These are phyloP conservation scores for Cyclotella kingstonii DNA, from an alignment of 108 stramenopile species.

Conservation along the genomic window DNA sequence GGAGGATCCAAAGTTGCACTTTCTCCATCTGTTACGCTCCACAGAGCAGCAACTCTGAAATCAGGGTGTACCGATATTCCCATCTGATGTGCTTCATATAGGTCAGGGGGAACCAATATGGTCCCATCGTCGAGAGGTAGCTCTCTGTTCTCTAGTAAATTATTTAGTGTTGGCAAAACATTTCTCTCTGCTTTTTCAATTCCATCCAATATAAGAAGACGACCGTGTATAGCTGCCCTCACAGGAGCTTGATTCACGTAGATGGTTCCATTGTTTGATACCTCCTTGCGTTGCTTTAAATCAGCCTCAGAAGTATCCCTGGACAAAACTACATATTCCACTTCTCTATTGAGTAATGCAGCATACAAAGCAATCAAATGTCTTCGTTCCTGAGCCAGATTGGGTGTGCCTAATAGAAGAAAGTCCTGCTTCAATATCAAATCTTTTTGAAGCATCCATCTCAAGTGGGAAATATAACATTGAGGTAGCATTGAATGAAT, in stretches of 20 bases:
- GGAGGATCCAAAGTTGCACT: slow-evolving; percentile 76
- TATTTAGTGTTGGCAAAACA: slow-evolving; percentile 86
- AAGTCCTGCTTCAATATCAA: slow-evolving; percentile 68
- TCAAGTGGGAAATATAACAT: slow-evolving; percentile 59
- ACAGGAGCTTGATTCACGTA: slow-evolving; percentile 85
- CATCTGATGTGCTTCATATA: slow-evolving; percentile 17
- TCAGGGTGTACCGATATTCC: slow-evolving; percentile 57
- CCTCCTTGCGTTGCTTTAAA: slow-evolving; percentile 77
- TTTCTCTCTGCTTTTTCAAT: slow-evolving; percentile 84
- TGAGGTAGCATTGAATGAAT: slow-evolving; percentile 15
- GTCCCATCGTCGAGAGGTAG: slow-evolving; percentile 79
- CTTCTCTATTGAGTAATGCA: slow-evolving; percentile 57
- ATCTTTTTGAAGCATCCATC: slow-evolving; percentile 90
- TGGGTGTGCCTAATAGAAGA: slow-evolving; percentile 67
- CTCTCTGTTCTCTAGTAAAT: slow-evolving; percentile 84
- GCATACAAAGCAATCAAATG: slow-evolving; percentile 66
- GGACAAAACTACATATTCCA: slow-evolving; percentile 68
- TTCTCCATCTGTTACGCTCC: slow-evolving; percentile 44
- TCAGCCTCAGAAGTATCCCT: slow-evolving; percentile 83
- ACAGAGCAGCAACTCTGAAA: slow-evolving; percentile 83
- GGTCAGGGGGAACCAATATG: slow-evolving; percentile 32
- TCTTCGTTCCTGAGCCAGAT: slow-evolving; percentile 51
- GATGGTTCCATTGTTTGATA: slow-evolving; percentile 22
- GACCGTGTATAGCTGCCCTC: slow-evolving; percentile 78
- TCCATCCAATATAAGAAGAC: slow-evolving; percentile 83